Conservation (phyloP, 208 protist genomes). For the Leishmania arabica region DNA sequence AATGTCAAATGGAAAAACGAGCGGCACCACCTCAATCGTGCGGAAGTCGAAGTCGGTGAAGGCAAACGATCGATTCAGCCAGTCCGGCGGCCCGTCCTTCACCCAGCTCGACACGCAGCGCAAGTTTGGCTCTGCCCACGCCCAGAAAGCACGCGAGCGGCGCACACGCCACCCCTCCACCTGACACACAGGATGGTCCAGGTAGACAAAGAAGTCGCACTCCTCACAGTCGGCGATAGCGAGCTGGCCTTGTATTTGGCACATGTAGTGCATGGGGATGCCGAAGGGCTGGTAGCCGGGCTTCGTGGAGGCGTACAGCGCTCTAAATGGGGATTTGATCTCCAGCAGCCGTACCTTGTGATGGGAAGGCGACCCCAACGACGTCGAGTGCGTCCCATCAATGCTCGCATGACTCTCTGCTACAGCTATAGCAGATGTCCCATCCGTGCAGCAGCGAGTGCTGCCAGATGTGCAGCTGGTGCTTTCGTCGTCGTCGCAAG, state of each 20-base stretch:
- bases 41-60: constrained; percentile 77
- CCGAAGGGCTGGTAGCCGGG: constrained; percentile 58
- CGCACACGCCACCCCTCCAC: constrained; percentile 83
- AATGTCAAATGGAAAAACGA: constrained; percentile 84
- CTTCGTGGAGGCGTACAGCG: constrained; percentile 69
- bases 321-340: constrained; percentile 85
- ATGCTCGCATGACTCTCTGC: background rate
- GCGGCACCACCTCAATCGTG: constrained; percentile 55
- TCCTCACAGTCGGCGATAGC: constrained; percentile 80
- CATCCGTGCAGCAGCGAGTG: background rate
- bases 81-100: constrained; percentile 52
- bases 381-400: background rate
- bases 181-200: constrained; percentile 56
- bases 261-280: constrained; percentile 88
- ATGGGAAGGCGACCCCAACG: background rate
- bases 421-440: too few species aligned
- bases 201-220: constrained; percentile 93
- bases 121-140: constrained; percentile 81
- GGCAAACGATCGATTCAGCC: constrained; percentile 59
- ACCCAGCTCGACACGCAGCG: constrained; percentile 68
- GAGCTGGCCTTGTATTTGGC: constrained; percentile 92
- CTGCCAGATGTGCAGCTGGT: background rate
- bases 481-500: background rate
- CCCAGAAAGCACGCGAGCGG: constrained; percentile 71
- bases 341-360: constrained; percentile 61